Conservation (phyloP, 208 protist genomes). For the Porcisia hertigi region DNA sequence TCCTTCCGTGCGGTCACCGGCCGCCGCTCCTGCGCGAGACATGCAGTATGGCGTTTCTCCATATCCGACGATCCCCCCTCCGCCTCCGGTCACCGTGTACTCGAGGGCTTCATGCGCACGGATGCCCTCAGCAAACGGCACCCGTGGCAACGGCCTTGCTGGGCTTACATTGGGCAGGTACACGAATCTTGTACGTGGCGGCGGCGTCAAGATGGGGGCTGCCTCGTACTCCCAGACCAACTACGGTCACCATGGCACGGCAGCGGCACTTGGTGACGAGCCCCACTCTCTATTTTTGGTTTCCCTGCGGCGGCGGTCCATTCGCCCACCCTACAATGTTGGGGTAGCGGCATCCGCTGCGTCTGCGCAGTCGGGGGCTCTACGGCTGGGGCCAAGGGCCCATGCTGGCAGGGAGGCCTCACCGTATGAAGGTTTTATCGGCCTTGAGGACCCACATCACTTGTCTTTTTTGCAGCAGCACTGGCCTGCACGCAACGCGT, state of each 20-base stretch:
- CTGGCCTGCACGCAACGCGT: background rate
- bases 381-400: background rate
- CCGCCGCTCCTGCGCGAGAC: background rate
- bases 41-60: background rate
- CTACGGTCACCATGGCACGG: background rate
- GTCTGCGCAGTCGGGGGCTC: background rate
- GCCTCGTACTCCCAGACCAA: background rate
- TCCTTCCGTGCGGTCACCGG: background rate
- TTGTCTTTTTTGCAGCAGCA: background rate
- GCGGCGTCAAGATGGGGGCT: background rate
- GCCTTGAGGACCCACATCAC: background rate
- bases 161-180: conserved; percentile 5
- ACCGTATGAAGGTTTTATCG: background rate
- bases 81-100: conserved; percentile 7
- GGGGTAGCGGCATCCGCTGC: background rate
- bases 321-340: background rate
- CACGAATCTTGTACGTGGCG: conserved; percentile 6
- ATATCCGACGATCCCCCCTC: background rate
- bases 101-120: background rate
- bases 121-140: background rate
- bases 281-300: background rate
- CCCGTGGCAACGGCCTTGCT: background rate
- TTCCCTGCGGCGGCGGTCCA: background rate
- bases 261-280: background rate
- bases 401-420: background rate